Evolutionary conservation across 495 filamentous ascomycete species (phyloP), one percentile per base, ranked within the genome.

Genomic region (Tuber calosporum): DNA sequence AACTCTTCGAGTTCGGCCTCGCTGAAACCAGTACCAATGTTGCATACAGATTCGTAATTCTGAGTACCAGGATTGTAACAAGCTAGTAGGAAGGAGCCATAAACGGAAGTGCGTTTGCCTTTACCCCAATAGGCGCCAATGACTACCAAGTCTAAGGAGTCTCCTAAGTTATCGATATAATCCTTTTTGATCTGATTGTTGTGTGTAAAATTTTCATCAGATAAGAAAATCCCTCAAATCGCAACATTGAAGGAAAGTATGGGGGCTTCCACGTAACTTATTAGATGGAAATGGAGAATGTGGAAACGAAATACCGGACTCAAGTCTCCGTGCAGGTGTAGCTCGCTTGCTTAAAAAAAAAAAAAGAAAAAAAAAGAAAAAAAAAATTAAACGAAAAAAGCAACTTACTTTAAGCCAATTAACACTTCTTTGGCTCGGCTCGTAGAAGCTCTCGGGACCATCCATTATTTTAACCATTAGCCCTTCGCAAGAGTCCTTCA

Each of bases 401-500:
- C 53, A 62, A 62, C 53, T 17, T 34, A 62, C 53, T 87, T 99
- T 99, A 41, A 99, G 89, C 95, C 95, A 99, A 79, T 99, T 99
- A 38, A 93, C 91, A 85, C 91, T 94, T 67, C 95, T 90, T 82
- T 96, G 97, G 82, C 90, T 93, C 4, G 95, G 95, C 85, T 98
- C 93, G 78, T 99, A 99, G 74, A 91, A 91, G 80, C 91, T 94
- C 82, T 96, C 93, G 0, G 87, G 83, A 2, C 94, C 96, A 79
- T 97, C 93, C 70, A 99, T 84, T 94, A 98, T 99, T 84, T 99
- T 99, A 17, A 99, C 95, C 95, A 99, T 99, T 43, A 99, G 84
- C 7, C 95, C 95, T 84, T 99, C 95, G 79, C 95, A 99, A 0
- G 92, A 93, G 13, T 93, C 92, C 83, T 97, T 97, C 74, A 98